Evolutionary conservation across 148 eudicot genomes (phyloP), one percentile per base, ranked within the genome.

Genomic region (Pouteria glomerata): DNA sequence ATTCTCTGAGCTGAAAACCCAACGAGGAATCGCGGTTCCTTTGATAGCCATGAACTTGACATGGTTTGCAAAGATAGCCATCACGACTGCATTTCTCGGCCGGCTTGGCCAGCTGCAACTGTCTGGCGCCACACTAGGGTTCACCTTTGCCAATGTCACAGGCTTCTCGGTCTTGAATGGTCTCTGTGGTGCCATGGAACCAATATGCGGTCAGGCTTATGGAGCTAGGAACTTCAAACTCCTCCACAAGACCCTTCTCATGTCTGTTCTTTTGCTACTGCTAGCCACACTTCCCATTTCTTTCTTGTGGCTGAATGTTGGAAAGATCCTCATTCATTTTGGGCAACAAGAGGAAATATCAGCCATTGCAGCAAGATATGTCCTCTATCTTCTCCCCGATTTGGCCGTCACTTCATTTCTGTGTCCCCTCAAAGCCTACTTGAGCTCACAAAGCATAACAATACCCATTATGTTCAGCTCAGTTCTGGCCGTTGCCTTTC

Each of bases 141-240:
- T 88, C 83, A 90, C 86, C 74, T 90, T 92, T 8, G 96, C 90
- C 0, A 92, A 92, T 69, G 96, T 92, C 61, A 90, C 93, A 19
- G 98, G 98, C 42, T 92, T 82, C 70, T 85, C 98, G 0, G 85
- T 92, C 61, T 62, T 92, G 61, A 85, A 74, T 8, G 98, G 97
- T 7, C 81, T 92, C 30, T 85, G 82, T 68, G 88, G 84, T 29
- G 98, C 93, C 56, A 92, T 92, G 98, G 96, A 92, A 48, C 96
- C 93, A n/a, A 86, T 90, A 33, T 92, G 98, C 78, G 98, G 98
- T 19, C 98, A 92, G 33, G 98, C 98, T 14, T 87, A 76, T 72
- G 98, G 96, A 5, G 98, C 96, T 35, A 82, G 77, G 51, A 92
- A 92, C 74, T 90, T 78, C 59, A 90, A 75, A 73, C 93, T 90